These are phyloP conservation scores for Begonia loranthoides DNA, from an alignment of 306 rosid species.

Conservation along the genomic window DNA sequence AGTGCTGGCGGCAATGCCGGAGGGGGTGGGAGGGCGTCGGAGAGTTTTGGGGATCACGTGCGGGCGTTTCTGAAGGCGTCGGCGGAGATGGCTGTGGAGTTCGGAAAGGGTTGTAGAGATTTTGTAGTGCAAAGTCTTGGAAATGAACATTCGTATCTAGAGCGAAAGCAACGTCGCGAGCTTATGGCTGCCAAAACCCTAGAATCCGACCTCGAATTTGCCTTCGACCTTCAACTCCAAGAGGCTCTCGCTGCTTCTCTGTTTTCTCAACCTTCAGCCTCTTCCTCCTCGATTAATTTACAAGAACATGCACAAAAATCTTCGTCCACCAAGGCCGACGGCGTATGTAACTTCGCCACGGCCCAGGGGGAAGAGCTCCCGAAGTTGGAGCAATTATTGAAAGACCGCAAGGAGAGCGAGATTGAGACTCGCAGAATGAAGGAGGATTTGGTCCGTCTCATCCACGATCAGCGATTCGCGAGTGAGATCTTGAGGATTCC, in stretches of 20 bases:
- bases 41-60: constrained; percentile 27
- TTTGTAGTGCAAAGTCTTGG: constrained; percentile 63
- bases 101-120: constrained; percentile 84
- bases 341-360: not conserved
- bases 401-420: constrained; percentile 15
- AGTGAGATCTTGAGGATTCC: constrained; percentile 17
- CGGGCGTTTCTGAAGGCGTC: constrained; percentile 64
- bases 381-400: constrained; percentile 14
- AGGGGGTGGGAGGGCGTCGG: no score
- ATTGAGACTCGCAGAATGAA: constrained; percentile 19
- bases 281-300: constrained; percentile 8
- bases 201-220: constrained; percentile 41
- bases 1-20: no score
- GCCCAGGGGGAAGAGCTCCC: constrained; percentile 17
- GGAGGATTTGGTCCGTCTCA: constrained; percentile 35
- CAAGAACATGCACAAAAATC: not conserved
- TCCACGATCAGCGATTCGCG: constrained; percentile 31
- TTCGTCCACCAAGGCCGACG: not conserved
- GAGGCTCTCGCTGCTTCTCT: constrained; percentile 55
- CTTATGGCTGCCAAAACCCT: constrained; percentile 21
- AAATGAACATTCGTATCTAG: constrained; percentile 40
- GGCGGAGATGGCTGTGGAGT: constrained; percentile 68
- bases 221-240: constrained; percentile 41
- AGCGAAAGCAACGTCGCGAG: constrained; percentile 31
- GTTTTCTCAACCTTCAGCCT: constrained; percentile 23